A percentile compares a stretch with the other conserved stretches of the same genome.
phyloP scores from a whole-genome alignment of 192 early-diverging fungal genomes.

The Backusella psychrophila region DNA sequence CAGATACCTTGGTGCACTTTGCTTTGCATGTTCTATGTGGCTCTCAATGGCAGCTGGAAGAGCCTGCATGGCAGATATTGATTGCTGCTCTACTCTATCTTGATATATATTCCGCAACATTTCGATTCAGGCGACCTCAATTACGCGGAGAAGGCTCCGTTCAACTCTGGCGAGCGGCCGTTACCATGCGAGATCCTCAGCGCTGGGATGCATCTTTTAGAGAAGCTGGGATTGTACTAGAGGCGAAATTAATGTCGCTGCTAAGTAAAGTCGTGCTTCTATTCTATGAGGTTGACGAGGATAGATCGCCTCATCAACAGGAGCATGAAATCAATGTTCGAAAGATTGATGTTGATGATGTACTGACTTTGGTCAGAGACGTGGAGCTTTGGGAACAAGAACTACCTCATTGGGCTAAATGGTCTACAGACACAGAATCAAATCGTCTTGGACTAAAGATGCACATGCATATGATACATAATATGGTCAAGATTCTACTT shows the following conservation, averaged over 20 bases:
- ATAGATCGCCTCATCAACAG: neutral
- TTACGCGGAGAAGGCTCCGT: neutral
- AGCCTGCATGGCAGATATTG: conserved; percentile 6
- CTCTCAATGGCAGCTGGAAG: neutral
- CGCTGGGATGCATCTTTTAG: neutral
- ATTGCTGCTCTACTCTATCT: conserved; percentile 12
- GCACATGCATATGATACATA: conserved; percentile 30
- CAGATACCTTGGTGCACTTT: conserved; percentile 1
- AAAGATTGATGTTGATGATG: conserved; percentile 35
- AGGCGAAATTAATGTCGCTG: conserved; percentile 15
- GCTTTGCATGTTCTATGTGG: neutral
- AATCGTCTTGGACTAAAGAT: neutral
- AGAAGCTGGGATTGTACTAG: neutral
- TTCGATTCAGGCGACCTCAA: conserved; percentile 3
- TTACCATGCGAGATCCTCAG: neutral
- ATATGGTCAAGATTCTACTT: conserved; percentile 28
- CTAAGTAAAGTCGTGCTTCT: conserved; percentile 7
- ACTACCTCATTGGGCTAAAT: conserved; percentile 22
- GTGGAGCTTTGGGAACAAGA: conserved; percentile 33
- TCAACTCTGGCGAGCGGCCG: neutral
- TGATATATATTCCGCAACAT: conserved; percentile 17
- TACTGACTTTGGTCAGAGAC: conserved; percentile 30
- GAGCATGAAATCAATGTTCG: conserved; percentile 9
- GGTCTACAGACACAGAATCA: neutral
- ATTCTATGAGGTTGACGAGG: conserved; percentile 10